phyloP scores from a whole-genome alignment of 768 basidiomycete genomes.

The Mrakia hoshinonis region DNA sequence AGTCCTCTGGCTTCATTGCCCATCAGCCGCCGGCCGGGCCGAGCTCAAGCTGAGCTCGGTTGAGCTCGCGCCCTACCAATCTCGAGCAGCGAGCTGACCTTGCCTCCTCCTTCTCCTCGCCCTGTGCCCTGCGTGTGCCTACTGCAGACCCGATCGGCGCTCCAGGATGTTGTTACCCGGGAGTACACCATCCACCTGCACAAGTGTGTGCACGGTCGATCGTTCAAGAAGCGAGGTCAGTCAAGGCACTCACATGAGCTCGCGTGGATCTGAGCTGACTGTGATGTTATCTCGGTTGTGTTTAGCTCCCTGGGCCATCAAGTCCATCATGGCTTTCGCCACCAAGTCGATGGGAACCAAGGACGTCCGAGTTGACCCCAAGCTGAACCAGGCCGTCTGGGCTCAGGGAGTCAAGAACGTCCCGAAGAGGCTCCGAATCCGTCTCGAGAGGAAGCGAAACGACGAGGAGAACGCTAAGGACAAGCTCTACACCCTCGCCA shows the following conservation, averaged over 20 bases:
- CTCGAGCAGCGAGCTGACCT: not conserved
- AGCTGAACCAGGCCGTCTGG: conserved; percentile 94
- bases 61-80: not conserved
- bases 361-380: conserved; percentile 89
- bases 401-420: conserved; percentile 84
- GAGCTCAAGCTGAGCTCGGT: not conserved
- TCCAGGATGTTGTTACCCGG: conserved; percentile 94
- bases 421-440: conserved; percentile 82
- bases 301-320: conserved; percentile 88
- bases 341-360: conserved; percentile 89
- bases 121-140: not conserved
- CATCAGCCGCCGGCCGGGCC: not conserved
- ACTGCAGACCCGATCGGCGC: conserved; percentile 74
- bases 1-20: too few species aligned
- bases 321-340: conserved; percentile 85
- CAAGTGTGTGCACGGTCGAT: conserved; percentile 50
- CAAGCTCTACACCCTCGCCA: conserved; percentile 89
- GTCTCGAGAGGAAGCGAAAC: conserved; percentile 96
- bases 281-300: conserved; percentile 23
- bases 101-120: not conserved
- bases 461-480: conserved; percentile 98
- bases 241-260: too few species aligned
- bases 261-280: too few species aligned
- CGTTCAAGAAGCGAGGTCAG: conserved; percentile 28
- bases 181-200: conserved; percentile 98